Conservation (phyloP, 805 yeast species). For the Millerago galiae region DNA sequence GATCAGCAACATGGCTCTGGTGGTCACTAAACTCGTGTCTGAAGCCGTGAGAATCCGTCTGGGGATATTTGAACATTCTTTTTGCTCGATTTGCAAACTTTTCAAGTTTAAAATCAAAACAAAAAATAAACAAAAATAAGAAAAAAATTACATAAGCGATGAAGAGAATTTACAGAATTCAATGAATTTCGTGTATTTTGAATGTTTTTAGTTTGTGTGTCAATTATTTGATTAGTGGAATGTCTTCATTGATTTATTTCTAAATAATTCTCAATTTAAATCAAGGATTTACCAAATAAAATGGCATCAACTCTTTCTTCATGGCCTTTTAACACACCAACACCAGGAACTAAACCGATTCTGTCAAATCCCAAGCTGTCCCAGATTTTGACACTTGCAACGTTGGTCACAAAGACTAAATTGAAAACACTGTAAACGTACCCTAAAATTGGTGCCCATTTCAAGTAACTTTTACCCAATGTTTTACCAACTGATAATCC, state of each 20-base stretch:
- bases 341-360: conserved; percentile 70
- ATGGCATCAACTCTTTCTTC: conserved; percentile 58
- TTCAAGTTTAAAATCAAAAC: not conserved
- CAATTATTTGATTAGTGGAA: no score
- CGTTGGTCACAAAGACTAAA: conserved; percentile 76
- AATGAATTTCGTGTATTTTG: no score
- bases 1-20: not conserved
- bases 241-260: no score
- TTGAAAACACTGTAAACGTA: conserved; percentile 82
- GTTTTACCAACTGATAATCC: conserved; percentile 65
- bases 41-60: not conserved
- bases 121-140: not conserved
- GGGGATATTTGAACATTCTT: conserved; percentile 1
- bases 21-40: conserved; percentile 2
- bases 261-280: not conserved
- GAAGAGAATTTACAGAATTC: no score
- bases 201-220: no score
- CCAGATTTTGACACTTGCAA: conserved; percentile 76
- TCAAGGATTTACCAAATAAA: conserved; percentile 63
- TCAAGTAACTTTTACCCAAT: conserved; percentile 61
- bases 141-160: no score
- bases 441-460: conserved; percentile 73
- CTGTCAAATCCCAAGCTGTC: conserved; percentile 75
- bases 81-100: no score
- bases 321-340: conserved; percentile 62